phyloP scores from a whole-genome alignment of 2,329 filamentous ascomycete species.

The Xylaria sp. region DNA sequence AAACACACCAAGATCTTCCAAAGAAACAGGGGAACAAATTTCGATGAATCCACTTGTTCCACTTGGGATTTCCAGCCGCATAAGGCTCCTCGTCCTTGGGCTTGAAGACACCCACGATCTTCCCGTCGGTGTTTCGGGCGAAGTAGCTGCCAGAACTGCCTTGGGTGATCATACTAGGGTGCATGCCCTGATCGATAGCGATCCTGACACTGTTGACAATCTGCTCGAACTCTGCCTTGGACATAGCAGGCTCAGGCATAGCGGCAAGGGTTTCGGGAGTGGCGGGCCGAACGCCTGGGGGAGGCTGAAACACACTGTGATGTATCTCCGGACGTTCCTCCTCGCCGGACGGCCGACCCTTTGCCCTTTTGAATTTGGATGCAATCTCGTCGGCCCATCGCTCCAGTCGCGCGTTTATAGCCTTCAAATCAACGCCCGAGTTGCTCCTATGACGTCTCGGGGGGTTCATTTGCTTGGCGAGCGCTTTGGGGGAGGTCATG shows the following conservation, averaged over 20 bases:
- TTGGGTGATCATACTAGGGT: constrained; percentile 96
- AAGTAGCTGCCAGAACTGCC: constrained; percentile 99
- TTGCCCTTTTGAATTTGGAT: constrained; percentile 90
- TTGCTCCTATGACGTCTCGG: constrained; percentile 69
- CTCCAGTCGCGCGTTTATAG: constrained; percentile 95
- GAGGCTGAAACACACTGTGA: constrained; percentile 94
- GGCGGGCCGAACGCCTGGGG: constrained; percentile 84
- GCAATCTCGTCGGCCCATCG: constrained; percentile 98
- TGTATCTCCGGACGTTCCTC: constrained; percentile 95
- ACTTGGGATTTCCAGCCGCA: constrained; percentile 95
- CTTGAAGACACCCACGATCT: constrained; percentile 97
- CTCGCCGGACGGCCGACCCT: constrained; percentile 76
- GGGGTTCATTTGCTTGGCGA: constrained; percentile 56
- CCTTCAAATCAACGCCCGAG: constrained; percentile 95
- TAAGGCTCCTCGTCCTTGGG: constrained; percentile 99
- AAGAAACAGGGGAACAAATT: constrained; percentile 99
- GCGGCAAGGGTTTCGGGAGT: constrained; percentile 78
- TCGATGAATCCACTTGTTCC: constrained; percentile 99
- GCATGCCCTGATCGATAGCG: constrained; percentile 89
- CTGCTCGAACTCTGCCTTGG: constrained; percentile 83
- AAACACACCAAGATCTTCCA: constrained; percentile 80
- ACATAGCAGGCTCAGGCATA: constrained; percentile 72
- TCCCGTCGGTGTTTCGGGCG: constrained; percentile 88
- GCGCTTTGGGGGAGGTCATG: constrained; percentile 66
- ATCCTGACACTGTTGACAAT: constrained; percentile 89